These are phyloP conservation scores for Ophiosphaerella narmari DNA, from an alignment of 2,329 filamentous ascomycete genomes.

Conservation along the genomic window DNA sequence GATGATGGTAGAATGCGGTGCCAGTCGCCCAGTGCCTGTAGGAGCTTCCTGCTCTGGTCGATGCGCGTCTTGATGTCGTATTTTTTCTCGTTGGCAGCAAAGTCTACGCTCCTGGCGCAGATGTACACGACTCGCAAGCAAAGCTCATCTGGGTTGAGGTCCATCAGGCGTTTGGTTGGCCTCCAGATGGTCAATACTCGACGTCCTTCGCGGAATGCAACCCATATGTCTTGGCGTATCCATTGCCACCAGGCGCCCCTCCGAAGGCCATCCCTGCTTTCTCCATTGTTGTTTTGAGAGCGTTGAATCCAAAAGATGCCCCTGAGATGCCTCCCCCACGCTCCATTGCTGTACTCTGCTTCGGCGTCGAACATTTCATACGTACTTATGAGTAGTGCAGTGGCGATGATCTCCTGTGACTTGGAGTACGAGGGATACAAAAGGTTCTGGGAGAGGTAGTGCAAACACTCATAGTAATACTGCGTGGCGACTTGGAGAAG, in stretches of 20 bases:
- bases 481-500: conserved; percentile 47
- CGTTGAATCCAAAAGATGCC: conserved; percentile 70
- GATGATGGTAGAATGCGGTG: conserved; percentile 50
- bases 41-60: conserved; percentile 52
- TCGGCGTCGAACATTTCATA: conserved; percentile 70
- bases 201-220: conserved; percentile 63
- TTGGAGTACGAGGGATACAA: conserved; percentile 62
- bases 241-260: conserved; percentile 69
- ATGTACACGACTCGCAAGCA: conserved; percentile 60
- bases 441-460: conserved; percentile 65
- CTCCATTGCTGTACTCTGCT: conserved; percentile 47
- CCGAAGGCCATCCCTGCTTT: conserved; percentile 57
- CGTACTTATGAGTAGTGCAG: conserved; percentile 63
- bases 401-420: conserved; percentile 63
- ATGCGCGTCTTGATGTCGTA: conserved; percentile 53
- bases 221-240: conserved; percentile 70
- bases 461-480: conserved; percentile 68
- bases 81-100: conserved; percentile 58
- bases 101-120: conserved; percentile 62
- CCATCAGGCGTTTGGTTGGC: conserved; percentile 55
- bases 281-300: conserved; percentile 65
- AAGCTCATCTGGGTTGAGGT: conserved; percentile 59
- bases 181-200: conserved; percentile 63
- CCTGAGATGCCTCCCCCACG: conserved; percentile 67
- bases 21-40: conserved; percentile 59